Evolutionary conservation across 2,329 filamentous ascomycete species (phyloP), one percentile per base, ranked within the genome.

Genomic region (Diplocarpon rosae): DNA sequence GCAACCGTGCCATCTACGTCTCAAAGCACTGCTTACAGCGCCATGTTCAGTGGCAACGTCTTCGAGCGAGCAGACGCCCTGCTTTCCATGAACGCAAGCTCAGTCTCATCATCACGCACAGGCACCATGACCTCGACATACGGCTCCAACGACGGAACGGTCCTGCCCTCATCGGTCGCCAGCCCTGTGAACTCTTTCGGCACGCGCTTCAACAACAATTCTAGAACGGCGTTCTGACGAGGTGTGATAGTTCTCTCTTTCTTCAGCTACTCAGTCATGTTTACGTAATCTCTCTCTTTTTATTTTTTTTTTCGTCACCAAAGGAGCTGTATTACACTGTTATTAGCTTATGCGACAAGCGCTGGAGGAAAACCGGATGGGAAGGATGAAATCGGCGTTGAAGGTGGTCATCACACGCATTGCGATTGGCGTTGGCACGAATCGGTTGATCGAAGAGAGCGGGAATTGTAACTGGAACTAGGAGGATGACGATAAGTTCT

Each of bases 1-100:
- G 88, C 89, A 1, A 95, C 87, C 0, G 81, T 95, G 10, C 84
- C 86, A 3, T 85, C 75, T 2, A 85, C 78, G 0, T 78, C 78
- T 9, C 56, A 60, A 20, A 59, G 52, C 24, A 56, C 52, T 9
- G 47, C 58, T 1, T 62, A 57, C 38, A 52, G 51, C 30, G 42
- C 47, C 7, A 58, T 60, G 51, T 61, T 61, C 35, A 56, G 41
- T 43, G 54, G 58, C 16, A 57, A 56, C 37, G 54, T 59, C 8
- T 63, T 57, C 43, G 59, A 63, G 35, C 53, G 60, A 16, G 52
- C 60, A 10, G 60, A 62, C 38, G 49, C 56, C 3, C 50, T 59
- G n/a, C 48, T 60, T 1, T 57, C 54, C 15, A 55, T 55, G 44
- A 55, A 49, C 29, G 41, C 33, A 42, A 47, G 45, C 27, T 54